phyloP scores from a whole-genome alignment of 169 alveolate species.

The Cryptosporidium ubiquitum region DNA sequence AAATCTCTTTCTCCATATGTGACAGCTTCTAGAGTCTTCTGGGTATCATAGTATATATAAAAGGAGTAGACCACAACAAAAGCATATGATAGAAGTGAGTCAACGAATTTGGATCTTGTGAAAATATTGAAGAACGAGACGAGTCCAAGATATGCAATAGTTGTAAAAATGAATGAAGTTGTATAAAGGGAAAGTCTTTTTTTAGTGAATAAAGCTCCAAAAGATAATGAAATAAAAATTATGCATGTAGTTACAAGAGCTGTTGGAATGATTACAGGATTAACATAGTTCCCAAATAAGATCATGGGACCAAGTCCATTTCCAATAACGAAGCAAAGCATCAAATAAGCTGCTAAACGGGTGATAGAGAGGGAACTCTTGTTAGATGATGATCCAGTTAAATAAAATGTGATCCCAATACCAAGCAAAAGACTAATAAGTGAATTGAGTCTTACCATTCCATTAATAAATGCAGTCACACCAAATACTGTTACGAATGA shows the following conservation, averaged over 20 bases:
- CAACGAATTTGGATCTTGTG: slow-evolving; percentile 56
- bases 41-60: slow-evolving; percentile 64
- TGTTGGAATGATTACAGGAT: slow-evolving; percentile 62
- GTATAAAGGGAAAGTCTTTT: slow-evolving; percentile 46
- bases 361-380: slow-evolving; percentile 1
- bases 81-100: slow-evolving; percentile 42
- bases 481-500: slow-evolving; percentile 57
- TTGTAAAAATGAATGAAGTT: slow-evolving; percentile 38
- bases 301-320: slow-evolving; percentile 66
- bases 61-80: slow-evolving; percentile 48
- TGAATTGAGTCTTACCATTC: slow-evolving; percentile 13
- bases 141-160: slow-evolving; percentile 63
- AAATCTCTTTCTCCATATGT: slow-evolving; percentile 59
- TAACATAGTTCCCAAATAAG: slow-evolving; percentile 38
- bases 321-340: slow-evolving; percentile 47
- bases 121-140: slow-evolving; percentile 58
- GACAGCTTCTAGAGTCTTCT: slow-evolving; percentile 53
- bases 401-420: slow-evolving; percentile 20
- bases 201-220: slow-evolving; percentile 46
- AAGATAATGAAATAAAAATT: slow-evolving; percentile 41
- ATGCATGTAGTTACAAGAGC: slow-evolving; percentile 55
- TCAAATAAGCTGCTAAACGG: slow-evolving; percentile 30
- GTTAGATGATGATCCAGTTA: slow-evolving; percentile 13
- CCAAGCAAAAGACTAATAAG: slow-evolving; percentile 36
- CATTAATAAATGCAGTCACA: slow-evolving; percentile 42